phyloP scores from a whole-genome alignment of 441 rosid genomes.

The Daphne laureola region DNA sequence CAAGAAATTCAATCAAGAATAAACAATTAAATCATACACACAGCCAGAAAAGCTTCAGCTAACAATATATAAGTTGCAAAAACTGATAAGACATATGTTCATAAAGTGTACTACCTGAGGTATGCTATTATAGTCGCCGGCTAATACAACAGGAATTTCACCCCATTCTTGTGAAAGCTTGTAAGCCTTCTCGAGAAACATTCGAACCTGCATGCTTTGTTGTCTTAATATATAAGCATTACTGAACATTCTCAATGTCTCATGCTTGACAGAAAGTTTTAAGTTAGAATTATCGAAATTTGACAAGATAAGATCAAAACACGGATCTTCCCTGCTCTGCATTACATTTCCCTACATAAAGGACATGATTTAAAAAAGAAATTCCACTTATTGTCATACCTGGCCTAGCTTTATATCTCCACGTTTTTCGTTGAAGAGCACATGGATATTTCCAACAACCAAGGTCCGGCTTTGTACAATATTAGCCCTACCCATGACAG shows the following conservation, averaged over 20 bases:
- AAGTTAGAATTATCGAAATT: not conserved
- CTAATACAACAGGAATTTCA: constrained; percentile 69
- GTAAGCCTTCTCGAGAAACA: constrained; percentile 73
- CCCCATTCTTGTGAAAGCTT: constrained; percentile 80
- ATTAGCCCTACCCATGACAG: constrained; percentile 26
- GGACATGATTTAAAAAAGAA: constrained; percentile 2
- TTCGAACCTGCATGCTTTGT: constrained; percentile 44
- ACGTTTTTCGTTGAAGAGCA: constrained; percentile 79
- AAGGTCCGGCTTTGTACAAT: constrained; percentile 31
- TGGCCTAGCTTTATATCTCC: constrained; percentile 95
- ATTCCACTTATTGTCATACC: constrained; percentile 28
- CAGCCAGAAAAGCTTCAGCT: constrained; percentile 7
- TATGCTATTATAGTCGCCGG: constrained; percentile 82
- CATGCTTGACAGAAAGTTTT: too few species aligned
- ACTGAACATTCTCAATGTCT: too few species aligned
- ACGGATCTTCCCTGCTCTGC: not conserved
- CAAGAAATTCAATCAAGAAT: constrained; percentile 13
- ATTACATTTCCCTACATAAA: not conserved
- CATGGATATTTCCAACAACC: constrained; percentile 83
- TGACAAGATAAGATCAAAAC: not conserved
- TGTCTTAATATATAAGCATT: constrained; percentile 5
- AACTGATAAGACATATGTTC: constrained; percentile 4
- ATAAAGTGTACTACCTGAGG: constrained; percentile 50
- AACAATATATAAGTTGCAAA: constrained; percentile 3
- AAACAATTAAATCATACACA: too few species aligned